phyloP scores from a whole-genome alignment of 1,284 basidiomycete genomes.

The Leccinum subrobustum region DNA sequence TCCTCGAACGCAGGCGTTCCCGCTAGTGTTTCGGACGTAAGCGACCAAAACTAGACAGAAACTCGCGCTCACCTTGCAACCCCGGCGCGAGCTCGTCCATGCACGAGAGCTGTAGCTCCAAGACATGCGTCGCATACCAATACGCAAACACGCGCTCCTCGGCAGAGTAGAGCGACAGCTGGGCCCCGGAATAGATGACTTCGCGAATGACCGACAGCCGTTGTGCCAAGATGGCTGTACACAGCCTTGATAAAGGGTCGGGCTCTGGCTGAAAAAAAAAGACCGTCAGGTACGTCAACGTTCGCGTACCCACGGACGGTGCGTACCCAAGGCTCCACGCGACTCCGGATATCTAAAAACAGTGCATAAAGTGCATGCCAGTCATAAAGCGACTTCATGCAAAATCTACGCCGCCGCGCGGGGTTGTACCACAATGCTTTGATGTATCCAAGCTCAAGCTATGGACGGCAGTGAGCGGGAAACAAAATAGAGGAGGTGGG shows the following conservation, averaged over 20 bases:
- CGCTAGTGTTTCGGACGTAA: neutral
- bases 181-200: conserved; percentile 72
- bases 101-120: conserved; percentile 53
- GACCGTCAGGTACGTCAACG: conserved; percentile 2
- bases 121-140: conserved; percentile 62
- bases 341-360: conserved; percentile 38
- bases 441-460: conserved; percentile 60
- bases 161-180: conserved; percentile 68
- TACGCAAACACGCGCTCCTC: conserved; percentile 72
- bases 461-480: neutral
- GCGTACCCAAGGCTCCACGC: conserved; percentile 36
- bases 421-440: conserved; percentile 52
- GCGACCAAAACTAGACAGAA: neutral
- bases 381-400: conserved; percentile 58
- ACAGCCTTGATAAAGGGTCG: conserved; percentile 41
- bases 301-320: neutral
- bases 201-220: conserved; percentile 63
- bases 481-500: conserved; percentile 1
- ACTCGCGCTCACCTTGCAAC: conserved; percentile 35
- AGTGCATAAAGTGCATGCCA: conserved; percentile 58
- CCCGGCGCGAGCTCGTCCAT: conserved; percentile 48
- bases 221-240: conserved; percentile 49
- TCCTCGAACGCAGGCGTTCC: conserved; percentile 46
- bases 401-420: conserved; percentile 60
- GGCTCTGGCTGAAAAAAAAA: conserved; percentile 16